A percentile compares a stretch with the other conserved stretches of the same genome.
Conservation (phyloP, 2,329 filamentous ascomycete species). For the Colletotrichum plurivorum region DNA sequence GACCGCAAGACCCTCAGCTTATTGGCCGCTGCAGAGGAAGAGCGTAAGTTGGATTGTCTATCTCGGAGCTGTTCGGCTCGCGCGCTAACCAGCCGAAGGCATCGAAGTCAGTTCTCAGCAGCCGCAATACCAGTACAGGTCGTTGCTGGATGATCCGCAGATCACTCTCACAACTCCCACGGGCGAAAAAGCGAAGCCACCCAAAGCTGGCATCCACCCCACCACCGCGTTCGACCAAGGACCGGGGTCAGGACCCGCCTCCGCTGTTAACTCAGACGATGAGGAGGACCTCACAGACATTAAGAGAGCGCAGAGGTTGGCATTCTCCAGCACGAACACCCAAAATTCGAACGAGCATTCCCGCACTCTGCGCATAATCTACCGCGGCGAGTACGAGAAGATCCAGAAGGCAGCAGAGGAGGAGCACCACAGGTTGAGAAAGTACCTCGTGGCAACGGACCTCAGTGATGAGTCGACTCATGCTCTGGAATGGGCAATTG, state of each 20-base stretch:
- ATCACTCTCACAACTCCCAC: slow-evolving; percentile 75
- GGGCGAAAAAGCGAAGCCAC: slow-evolving; percentile 70
- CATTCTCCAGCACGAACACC: slow-evolving; percentile 84
- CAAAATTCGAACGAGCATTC: slow-evolving; percentile 82
- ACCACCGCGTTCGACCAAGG: slow-evolving; percentile 86
- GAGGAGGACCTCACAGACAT: slow-evolving; percentile 89
- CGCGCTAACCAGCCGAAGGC: slow-evolving; percentile 55
- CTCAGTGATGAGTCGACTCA: slow-evolving; percentile 95
- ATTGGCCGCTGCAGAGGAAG: slow-evolving; percentile 82
- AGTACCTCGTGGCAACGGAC: slow-evolving; percentile 96
- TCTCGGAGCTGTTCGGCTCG: neutral
- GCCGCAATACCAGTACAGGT: slow-evolving; percentile 69
- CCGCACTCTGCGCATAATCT: slow-evolving; percentile 89
- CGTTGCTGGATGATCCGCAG: slow-evolving; percentile 75
- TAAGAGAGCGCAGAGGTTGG: slow-evolving; percentile 87
- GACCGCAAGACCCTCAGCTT: slow-evolving; percentile 70
- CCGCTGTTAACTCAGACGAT: slow-evolving; percentile 84
- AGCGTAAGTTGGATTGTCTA: slow-evolving; percentile 70
- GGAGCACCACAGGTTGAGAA: slow-evolving; percentile 83
- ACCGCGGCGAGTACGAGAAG: slow-evolving; percentile 86
- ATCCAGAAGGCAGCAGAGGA: slow-evolving; percentile 85
- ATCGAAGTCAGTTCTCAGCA: slow-evolving; percentile 67
- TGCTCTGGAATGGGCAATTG: slow-evolving; percentile 97
- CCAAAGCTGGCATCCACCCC: slow-evolving; percentile 78
- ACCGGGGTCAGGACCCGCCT: slow-evolving; percentile 66